Percentiles rank a stretch among this genome's conserved stretches.
These are phyloP conservation scores for Beauveria sp. DNA, from an alignment of 2,329 filamentous ascomycete species.

Conservation along the genomic window DNA sequence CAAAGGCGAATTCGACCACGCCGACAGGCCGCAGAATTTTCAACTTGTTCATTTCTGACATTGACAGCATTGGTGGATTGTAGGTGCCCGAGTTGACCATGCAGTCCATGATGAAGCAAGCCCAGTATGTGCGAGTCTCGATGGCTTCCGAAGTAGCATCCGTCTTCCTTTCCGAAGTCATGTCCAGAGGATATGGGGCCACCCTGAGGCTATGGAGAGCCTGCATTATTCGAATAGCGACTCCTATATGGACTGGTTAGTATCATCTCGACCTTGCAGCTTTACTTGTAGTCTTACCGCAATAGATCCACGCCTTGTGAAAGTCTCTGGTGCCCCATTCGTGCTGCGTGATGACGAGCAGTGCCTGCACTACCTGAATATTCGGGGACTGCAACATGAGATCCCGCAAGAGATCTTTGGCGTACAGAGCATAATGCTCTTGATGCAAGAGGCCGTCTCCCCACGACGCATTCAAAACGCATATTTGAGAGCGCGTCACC, in stretches of 20 bases:
- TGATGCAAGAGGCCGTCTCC: slow-evolving; percentile 23
- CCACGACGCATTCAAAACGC: slow-evolving; percentile 22
- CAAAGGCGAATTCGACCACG: slow-evolving; percentile 33
- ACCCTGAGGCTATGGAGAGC: slow-evolving; percentile 24
- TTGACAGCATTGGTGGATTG: slow-evolving; percentile 29
- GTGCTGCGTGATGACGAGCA: slow-evolving; percentile 32
- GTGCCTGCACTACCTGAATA: slow-evolving; percentile 29
- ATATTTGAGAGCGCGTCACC: slow-evolving; percentile 25
- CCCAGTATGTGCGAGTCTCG: slow-evolving; percentile 36
- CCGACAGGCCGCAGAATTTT: slow-evolving; percentile 24
- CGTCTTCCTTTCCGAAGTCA: slow-evolving; percentile 14
- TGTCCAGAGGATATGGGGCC: slow-evolving; percentile 22
- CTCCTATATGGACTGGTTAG: slow-evolving; percentile 17
- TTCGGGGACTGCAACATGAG: slow-evolving; percentile 23
- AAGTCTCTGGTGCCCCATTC: slow-evolving; percentile 36
- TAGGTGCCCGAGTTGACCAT: slow-evolving; percentile 35
- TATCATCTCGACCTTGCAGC: neutral
- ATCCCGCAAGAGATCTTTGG: slow-evolving; percentile 19
- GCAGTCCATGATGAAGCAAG: slow-evolving; percentile 38
- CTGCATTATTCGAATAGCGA: slow-evolving; percentile 33
- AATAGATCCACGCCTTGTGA: slow-evolving; percentile 37
- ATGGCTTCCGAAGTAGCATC: slow-evolving; percentile 21
- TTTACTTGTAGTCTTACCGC: slow-evolving; percentile 17
- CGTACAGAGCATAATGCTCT: slow-evolving; percentile 26
- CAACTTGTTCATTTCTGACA: slow-evolving; percentile 27